Evolutionary conservation across 1,139 yeast genomes (phyloP).

Genomic region (Pichia sp.): DNA sequence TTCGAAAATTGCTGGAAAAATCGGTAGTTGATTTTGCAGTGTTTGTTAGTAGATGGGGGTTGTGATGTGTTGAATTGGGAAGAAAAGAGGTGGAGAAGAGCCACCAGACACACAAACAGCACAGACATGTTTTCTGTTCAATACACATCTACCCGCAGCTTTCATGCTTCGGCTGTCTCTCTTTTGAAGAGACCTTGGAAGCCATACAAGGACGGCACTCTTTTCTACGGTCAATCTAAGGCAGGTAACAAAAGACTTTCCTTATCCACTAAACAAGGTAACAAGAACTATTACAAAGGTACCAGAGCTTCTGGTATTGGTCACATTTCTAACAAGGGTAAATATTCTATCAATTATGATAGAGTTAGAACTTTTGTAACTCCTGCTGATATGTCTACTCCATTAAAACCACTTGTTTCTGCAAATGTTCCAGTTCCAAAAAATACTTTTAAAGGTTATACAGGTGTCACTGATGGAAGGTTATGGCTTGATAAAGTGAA

Average conservation of each 20-base stretch:
- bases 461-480: constrained; percentile 64
- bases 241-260: constrained; percentile 82
- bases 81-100: background rate
- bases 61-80: too few species aligned
- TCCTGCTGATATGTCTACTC: constrained; percentile 48
- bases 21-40: too few species aligned
- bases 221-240: constrained; percentile 74
- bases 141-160: constrained; percentile 7
- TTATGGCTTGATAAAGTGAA: constrained; percentile 66
- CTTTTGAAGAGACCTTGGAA: constrained; percentile 83
- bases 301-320: constrained; percentile 95
- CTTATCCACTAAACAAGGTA: constrained; percentile 88
- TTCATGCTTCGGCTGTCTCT: constrained; percentile 34
- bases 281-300: constrained; percentile 91
- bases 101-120: background rate
- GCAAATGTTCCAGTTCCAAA: constrained; percentile 63
- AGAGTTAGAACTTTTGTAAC: constrained; percentile 89
- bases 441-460: constrained; percentile 64
- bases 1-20: too few species aligned
- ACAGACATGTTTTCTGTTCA: constrained; percentile 6
- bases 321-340: constrained; percentile 63
- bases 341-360: constrained; percentile 71
- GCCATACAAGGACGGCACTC: constrained; percentile 72
- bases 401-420: constrained; percentile 69
- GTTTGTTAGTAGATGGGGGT: too few species aligned